Percentiles rank a stretch among this genome's conserved stretches.
phyloP scores from a whole-genome alignment of 225 moss, liverwort and hornwort species.

The Polytrichum formosum region DNA sequence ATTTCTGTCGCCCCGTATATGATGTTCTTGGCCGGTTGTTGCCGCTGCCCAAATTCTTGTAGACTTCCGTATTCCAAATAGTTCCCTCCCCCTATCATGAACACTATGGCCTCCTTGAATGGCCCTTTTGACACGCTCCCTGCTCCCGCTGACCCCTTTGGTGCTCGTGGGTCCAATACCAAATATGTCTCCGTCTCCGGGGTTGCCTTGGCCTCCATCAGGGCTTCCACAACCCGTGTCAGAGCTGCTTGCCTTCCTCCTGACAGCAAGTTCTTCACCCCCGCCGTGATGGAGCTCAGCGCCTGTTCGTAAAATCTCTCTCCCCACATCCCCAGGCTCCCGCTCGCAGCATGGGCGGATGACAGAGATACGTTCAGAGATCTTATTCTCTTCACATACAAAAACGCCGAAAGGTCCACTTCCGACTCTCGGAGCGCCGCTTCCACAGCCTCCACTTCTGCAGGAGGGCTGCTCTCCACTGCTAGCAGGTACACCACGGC shows the following conservation, averaged over 20 bases:
- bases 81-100: conserved; percentile 98
- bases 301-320: conserved; percentile 88
- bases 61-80: conserved; percentile 94
- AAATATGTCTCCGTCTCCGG: conserved; percentile 91
- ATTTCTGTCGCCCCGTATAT: conserved; percentile 92
- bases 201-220: conserved; percentile 88
- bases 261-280: conserved; percentile 92
- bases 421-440: conserved; percentile 75
- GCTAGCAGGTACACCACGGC: conserved; percentile 89
- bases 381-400: conserved; percentile 94
- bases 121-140: conserved; percentile 80
- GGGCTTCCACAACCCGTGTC: conserved; percentile 77
- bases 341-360: conserved; percentile 62
- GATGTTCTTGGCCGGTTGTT: conserved; percentile 89
- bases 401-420: conserved; percentile 75
- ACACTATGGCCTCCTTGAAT: conserved; percentile 95
- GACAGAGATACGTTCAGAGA: conserved; percentile 71
- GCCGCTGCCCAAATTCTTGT: conserved; percentile 90
- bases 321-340: conserved; percentile 81
- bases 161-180: conserved; percentile 87
- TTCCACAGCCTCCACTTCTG: conserved; percentile 83
- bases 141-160: conserved; percentile 62
- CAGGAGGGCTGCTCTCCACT: conserved; percentile 71
- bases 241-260: conserved; percentile 87
- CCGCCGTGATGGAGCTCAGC: conserved; percentile 87